Percentiles rank a stretch among this genome's conserved stretches.
These are phyloP conservation scores for Mycena vulgaris DNA, from an alignment of 768 basidiomycete genomes.

Conservation along the genomic window DNA sequence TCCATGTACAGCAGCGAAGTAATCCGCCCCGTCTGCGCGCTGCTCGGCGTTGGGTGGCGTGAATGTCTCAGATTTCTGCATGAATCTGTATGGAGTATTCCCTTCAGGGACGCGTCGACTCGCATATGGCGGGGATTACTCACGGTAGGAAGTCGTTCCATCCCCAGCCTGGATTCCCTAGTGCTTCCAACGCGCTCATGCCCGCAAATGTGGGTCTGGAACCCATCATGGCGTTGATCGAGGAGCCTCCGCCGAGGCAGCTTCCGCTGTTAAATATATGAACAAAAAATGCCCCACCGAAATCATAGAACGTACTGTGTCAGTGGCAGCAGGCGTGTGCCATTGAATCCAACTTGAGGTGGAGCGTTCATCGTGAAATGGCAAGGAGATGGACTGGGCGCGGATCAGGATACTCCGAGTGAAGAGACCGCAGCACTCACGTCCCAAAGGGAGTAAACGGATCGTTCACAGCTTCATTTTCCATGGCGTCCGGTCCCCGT, in stretches of 20 bases:
- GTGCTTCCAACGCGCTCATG: conserved; percentile 36
- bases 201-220: conserved; percentile 40
- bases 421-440: neutral
- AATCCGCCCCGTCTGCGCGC: conserved; percentile 33
- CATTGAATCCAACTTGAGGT: conserved; percentile 33
- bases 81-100: conserved; percentile 24
- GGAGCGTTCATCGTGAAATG: neutral
- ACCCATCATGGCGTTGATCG: conserved; percentile 47
- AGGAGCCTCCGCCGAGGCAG: conserved; percentile 46
- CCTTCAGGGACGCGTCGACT: neutral
- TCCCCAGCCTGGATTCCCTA: conserved; percentile 46
- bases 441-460: conserved; percentile 30
- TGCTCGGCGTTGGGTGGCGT: conserved; percentile 33
- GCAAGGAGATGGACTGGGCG: neutral
- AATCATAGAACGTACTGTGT: conserved; percentile 14
- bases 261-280: conserved; percentile 23
- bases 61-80: conserved; percentile 41
- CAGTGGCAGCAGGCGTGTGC: conserved; percentile 7
- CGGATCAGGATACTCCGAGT: neutral
- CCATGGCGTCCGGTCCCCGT: conserved; percentile 46
- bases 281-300: neutral
- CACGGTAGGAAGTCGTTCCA: conserved; percentile 49
- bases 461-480: conserved; percentile 28
- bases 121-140: neutral
- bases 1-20: conserved; percentile 33